These are phyloP conservation scores for Botryosphaeria dothidea DNA, from an alignment of 2,329 filamentous ascomycete genomes.

Conservation along the genomic window DNA sequence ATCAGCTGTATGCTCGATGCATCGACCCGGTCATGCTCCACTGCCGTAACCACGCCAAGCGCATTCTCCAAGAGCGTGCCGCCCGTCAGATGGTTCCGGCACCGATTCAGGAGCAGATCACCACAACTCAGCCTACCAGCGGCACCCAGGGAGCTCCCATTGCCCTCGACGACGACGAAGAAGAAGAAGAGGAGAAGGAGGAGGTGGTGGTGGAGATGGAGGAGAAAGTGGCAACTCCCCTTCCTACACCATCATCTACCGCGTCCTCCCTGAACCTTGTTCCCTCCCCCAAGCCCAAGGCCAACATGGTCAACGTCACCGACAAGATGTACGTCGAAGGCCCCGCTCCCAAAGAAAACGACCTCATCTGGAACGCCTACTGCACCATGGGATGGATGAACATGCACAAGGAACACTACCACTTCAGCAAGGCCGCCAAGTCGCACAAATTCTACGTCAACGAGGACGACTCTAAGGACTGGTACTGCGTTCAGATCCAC, in stretches of 20 bases:
- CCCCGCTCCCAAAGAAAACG: not conserved
- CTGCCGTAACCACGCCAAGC: not conserved
- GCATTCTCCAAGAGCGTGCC: not conserved
- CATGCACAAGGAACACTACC: not conserved
- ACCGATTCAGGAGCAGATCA: no score
- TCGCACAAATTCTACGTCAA: not conserved
- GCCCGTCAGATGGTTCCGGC: not conserved
- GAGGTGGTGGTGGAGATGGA: no score
- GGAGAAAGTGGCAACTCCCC: no score
- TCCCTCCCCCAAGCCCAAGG: not conserved
- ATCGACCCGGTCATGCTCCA: not conserved
- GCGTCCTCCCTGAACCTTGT: not conserved
- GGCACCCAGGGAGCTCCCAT: not conserved
- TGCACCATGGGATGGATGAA: not conserved
- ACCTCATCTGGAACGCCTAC: not conserved
- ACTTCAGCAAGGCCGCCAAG: not conserved
- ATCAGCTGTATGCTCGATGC: no score
- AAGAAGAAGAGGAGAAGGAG: no score
- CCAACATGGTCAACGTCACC: not conserved
- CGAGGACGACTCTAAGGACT: not conserved
- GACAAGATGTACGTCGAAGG: not conserved
- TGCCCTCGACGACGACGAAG: not conserved
- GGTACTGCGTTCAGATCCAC: not conserved
- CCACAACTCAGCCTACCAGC: not conserved
- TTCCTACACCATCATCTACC: not conserved